Base-by-base conservation (phyloP, 2,329 filamentous ascomycete genomes). In the Pestalotiopsis fici region DNA sequence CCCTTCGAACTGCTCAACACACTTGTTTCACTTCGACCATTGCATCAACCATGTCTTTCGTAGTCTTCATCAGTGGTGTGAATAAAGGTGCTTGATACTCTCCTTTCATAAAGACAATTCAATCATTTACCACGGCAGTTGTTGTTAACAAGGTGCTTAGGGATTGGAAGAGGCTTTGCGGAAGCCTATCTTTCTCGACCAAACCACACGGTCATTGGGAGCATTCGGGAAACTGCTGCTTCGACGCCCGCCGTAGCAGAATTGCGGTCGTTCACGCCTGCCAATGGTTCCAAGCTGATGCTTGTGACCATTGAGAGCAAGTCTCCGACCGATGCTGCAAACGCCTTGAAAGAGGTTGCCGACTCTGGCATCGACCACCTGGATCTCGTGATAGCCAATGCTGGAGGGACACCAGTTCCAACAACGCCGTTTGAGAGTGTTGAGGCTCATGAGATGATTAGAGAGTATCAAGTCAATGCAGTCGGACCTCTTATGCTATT, bases 141-240 rank as follows among this genome's bases (percentile, higher is more conserved):
- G 3, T 28, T 28, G 27, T 15, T 59, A n/a, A 31, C 56, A n/a
- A 31, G 5, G 28, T 59, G 15, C 28, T 27, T 11, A 79, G 78
- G 77, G 7, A 75, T 80, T 66, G 82, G 81, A 3, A 71, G 76
- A 12, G 76, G 73, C 70, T 76, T 59, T 63, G 73, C 47, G 25
- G 64, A 69, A 62, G 59, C 64, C 3, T 81, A 81, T 69, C 78
- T 85, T 57, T 68, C 71, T 1, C 72, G 76, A 2, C 77, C 81
- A 1, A 72, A 79, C 59, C 78, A 76, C 21, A 81, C 73, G 18
- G 78, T 83, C 39, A 78, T 84, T 13, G 80, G 79, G 21, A 79
- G 78, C 4, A 75, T 81, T 31, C 80, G 81, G 25, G 72, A 78
- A 13, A 56, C 54, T 23, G 54, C 54, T 11, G 74, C 69, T 4